Percentiles rank a stretch among this genome's conserved stretches.
phyloP scores from a whole-genome alignment of 192 early-diverging fungal species.

The Tieghemiomyces parasiticus region DNA sequence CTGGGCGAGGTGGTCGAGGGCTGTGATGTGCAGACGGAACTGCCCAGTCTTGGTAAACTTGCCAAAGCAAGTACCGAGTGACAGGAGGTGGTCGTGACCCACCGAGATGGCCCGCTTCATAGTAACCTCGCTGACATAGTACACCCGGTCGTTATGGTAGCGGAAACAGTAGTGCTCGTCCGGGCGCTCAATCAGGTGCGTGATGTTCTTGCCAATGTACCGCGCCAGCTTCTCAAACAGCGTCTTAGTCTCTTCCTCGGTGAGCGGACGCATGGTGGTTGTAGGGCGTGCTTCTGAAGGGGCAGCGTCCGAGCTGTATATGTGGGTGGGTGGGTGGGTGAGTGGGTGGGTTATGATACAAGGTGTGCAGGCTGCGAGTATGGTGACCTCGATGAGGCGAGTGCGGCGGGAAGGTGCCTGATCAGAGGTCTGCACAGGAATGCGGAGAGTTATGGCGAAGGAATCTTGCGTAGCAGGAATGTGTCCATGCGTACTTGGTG shows the following conservation, averaged over 20 bases:
- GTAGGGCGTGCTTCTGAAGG: too few species aligned
- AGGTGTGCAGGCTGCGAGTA: too few species aligned
- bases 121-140: constrained; percentile 90
- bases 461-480: too few species aligned
- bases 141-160: constrained; percentile 87
- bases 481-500: too few species aligned
- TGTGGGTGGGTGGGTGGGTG: too few species aligned
- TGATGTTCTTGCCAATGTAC: constrained; percentile 95
- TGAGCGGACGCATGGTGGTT: constrained; percentile 78
- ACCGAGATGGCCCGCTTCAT: constrained; percentile 78
- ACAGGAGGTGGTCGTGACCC: constrained; percentile 72
- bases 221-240: constrained; percentile 97
- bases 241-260: constrained; percentile 93
- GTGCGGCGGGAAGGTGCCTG: too few species aligned
- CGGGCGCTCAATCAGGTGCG: constrained; percentile 82
- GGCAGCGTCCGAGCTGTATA: too few species aligned
- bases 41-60: constrained; percentile 97
- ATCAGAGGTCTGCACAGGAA: too few species aligned
- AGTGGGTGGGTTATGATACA: too few species aligned
- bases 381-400: too few species aligned
- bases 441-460: too few species aligned
- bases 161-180: constrained; percentile 97
- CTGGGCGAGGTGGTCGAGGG: constrained; percentile 81
- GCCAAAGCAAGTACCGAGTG: constrained; percentile 94
- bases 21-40: constrained; percentile 90